Evolutionary conservation across 768 basidiomycete species (phyloP).

Genomic region (Paxillus ammoniavirescens): DNA sequence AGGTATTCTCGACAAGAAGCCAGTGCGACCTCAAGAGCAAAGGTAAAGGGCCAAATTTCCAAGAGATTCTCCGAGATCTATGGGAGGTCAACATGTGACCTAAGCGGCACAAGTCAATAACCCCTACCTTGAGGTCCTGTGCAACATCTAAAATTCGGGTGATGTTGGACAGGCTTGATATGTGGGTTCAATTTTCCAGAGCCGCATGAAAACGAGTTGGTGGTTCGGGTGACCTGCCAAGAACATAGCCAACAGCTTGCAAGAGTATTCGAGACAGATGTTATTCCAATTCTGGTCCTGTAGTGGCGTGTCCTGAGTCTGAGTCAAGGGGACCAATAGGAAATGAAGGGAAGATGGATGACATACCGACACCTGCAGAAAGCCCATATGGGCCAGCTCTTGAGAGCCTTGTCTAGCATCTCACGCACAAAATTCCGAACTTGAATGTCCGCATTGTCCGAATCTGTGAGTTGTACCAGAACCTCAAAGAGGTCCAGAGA

Average conservation of each 20-base stretch:
- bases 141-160: constrained; percentile 94
- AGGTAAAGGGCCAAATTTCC: constrained; percentile 83
- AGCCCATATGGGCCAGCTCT: constrained; percentile 93
- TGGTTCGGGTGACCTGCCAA: constrained; percentile 91
- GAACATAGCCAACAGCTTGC: constrained; percentile 85
- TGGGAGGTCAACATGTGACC: constrained; percentile 2
- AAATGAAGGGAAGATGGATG: background rate
- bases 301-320: background rate
- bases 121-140: constrained; percentile 84
- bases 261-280: constrained; percentile 82
- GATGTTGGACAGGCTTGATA: constrained; percentile 88
- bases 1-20: constrained; percentile 92
- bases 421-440: constrained; percentile 79
- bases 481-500: constrained; percentile 88
- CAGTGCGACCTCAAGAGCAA: constrained; percentile 89
- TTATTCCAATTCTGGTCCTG: constrained; percentile 85
- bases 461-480: constrained; percentile 75
- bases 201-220: constrained; percentile 94
- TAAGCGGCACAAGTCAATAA: background rate
- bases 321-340: constrained; percentile 1
- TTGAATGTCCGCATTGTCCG: constrained; percentile 67
- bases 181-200: constrained; percentile 87
- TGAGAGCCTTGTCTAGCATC: constrained; percentile 91
- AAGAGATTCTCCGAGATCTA: constrained; percentile 92
- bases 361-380: constrained; percentile 87